These are phyloP conservation scores for Domatiomyces globalis DNA, from an alignment of 2,329 filamentous ascomycete species.

Conservation along the genomic window DNA sequence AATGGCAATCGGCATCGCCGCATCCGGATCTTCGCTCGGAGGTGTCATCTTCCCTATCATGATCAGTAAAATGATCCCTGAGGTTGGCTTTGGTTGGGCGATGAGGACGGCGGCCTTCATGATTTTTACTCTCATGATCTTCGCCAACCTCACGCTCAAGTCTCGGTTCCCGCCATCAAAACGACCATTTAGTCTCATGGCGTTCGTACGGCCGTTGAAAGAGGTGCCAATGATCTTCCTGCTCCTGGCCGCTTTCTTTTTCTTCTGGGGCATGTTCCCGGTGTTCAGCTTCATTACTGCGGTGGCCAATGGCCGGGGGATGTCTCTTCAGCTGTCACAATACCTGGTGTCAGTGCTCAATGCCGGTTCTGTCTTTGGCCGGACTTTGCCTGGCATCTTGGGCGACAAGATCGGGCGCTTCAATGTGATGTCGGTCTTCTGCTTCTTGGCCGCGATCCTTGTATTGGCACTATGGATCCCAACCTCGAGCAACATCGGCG, in stretches of 20 bases:
- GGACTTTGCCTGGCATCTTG: slow-evolving; percentile 40
- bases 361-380: slow-evolving; percentile 35
- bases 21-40: slow-evolving; percentile 41
- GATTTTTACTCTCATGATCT: slow-evolving; percentile 43
- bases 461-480: slow-evolving; percentile 44
- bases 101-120: slow-evolving; percentile 46
- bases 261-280: slow-evolving; percentile 22
- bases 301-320: slow-evolving; percentile 14
- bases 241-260: slow-evolving; percentile 16
- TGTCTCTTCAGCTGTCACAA: slow-evolving; percentile 16
- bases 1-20: slow-evolving; percentile 40
- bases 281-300: slow-evolving; percentile 18
- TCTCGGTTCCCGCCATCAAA: slow-evolving; percentile 34
- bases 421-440: slow-evolving; percentile 41
- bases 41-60: slow-evolving; percentile 51
- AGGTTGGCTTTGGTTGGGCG: slow-evolving; percentile 43
- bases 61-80: slow-evolving; percentile 39
- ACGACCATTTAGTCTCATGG: slow-evolving; percentile 20
- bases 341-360: slow-evolving; percentile 21
- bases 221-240: slow-evolving; percentile 19
- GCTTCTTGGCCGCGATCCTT: slow-evolving; percentile 32
- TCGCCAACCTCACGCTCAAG: slow-evolving; percentile 40
- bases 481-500: slow-evolving; percentile 38
- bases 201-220: slow-evolving; percentile 21
- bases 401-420: slow-evolving; percentile 41